Percentiles rank a stretch among this genome's conserved stretches.
These are phyloP conservation scores for Megacollybia marginata DNA, from an alignment of 768 basidiomycete species.

Conservation along the genomic window DNA sequence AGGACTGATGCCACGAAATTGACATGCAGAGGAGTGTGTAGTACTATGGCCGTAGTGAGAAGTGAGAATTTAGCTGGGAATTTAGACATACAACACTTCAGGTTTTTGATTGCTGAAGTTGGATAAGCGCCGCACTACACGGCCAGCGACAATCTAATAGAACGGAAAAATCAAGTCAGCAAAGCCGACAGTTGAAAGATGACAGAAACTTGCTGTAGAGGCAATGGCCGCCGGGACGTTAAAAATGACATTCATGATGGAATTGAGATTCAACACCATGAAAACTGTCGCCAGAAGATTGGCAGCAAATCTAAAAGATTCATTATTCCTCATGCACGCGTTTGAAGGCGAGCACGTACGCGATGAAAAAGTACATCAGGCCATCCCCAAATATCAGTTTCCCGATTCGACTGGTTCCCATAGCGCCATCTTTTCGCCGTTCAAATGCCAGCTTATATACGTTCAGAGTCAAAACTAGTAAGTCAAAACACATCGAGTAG, in stretches of 20 bases:
- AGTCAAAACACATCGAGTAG: constrained; percentile 72
- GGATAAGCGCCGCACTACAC: constrained; percentile 51
- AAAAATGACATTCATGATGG: constrained; percentile 60
- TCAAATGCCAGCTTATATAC: constrained; percentile 46
- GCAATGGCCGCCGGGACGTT: constrained; percentile 57
- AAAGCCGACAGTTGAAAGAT: not conserved
- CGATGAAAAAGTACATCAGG: constrained; percentile 67
- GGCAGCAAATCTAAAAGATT: constrained; percentile 30
- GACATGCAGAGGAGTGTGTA: no score
- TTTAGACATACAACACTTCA: constrained; percentile 36
- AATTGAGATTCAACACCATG: constrained; percentile 59
- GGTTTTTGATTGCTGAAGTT: constrained; percentile 36
- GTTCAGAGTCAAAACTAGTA: constrained; percentile 51
- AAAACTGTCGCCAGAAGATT: constrained; percentile 46
- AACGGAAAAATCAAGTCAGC: not conserved
- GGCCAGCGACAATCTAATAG: constrained; percentile 56
- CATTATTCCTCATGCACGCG: not conserved
- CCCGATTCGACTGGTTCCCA: constrained; percentile 39
- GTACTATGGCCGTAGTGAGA: no score
- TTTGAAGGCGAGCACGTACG: constrained; percentile 36
- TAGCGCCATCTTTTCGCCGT: constrained; percentile 9
- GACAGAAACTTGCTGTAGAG: constrained; percentile 33
- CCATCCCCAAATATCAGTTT: constrained; percentile 66
- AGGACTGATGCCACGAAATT: not conserved
- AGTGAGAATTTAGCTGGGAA: not conserved